These are phyloP conservation scores for Blepharisma stoltei DNA, from an alignment of 73 alveolate species.

Conservation along the genomic window DNA sequence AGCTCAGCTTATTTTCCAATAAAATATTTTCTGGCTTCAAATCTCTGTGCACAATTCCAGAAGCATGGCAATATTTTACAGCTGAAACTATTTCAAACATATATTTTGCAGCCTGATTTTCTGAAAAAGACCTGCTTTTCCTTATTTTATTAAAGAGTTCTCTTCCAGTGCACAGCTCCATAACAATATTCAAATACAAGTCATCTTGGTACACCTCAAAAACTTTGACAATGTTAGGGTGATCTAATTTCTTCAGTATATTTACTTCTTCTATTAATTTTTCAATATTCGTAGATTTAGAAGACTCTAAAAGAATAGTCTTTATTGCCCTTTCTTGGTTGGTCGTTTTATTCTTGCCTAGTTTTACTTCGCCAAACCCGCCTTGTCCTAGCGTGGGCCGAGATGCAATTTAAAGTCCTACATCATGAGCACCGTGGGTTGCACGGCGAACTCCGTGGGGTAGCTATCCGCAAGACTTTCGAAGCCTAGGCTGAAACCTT, in stretches of 20 bases:
- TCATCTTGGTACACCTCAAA: conserved; percentile 40
- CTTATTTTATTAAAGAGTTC: conserved; percentile 40
- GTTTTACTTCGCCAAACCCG: conserved; percentile 14
- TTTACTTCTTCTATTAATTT: conserved; percentile 36
- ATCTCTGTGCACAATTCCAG: conserved; percentile 40
- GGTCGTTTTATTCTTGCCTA: background rate
- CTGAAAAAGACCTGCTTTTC: conserved; percentile 34
- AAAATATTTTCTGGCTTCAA: conserved; percentile 63
- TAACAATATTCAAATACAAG: conserved; percentile 32
- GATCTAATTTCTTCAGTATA: conserved; percentile 43
- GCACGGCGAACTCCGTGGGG: no score
- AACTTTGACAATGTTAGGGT: conserved; percentile 47
- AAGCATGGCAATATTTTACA: conserved; percentile 5
- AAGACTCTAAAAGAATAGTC: background rate
- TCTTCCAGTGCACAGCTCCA: conserved; percentile 59
- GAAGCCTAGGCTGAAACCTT: no score
- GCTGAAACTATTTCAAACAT: conserved; percentile 8
- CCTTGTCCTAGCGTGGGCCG: conserved; percentile 5
- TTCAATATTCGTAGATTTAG: background rate
- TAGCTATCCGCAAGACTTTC: no score
- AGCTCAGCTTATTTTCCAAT: conserved; percentile 28
- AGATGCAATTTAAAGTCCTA: no score
- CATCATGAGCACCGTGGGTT: no score
- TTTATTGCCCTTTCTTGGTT: background rate
- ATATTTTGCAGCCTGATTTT: conserved; percentile 23